phyloP scores from a whole-genome alignment of 2,329 filamentous ascomycete species.

The Cladosporium velox region DNA sequence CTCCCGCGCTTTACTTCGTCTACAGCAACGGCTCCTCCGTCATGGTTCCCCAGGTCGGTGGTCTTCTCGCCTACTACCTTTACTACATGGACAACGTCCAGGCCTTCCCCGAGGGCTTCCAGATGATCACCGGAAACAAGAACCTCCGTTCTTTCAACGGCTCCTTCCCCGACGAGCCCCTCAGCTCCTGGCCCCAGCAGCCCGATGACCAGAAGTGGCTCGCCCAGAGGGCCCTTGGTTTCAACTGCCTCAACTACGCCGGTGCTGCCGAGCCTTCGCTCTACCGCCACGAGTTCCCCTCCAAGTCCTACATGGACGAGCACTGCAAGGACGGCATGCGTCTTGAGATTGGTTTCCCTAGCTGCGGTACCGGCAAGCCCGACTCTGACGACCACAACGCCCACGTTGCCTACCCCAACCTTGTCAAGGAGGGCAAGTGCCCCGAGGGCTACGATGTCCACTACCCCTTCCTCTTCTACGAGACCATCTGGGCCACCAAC shows the following conservation, averaged over 20 bases:
- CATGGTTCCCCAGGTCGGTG: slow-evolving; percentile 72
- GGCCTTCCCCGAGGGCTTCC: slow-evolving; percentile 75
- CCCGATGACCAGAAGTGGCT: slow-evolving; percentile 71
- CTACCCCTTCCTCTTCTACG: slow-evolving; percentile 75
- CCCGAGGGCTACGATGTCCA: slow-evolving; percentile 68
- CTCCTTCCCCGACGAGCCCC: slow-evolving; percentile 66
- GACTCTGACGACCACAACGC: slow-evolving; percentile 57
- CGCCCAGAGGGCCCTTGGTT: slow-evolving; percentile 79
- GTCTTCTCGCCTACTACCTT: slow-evolving; percentile 92
- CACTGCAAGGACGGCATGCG: slow-evolving; percentile 82
- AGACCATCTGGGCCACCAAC: slow-evolving; percentile 79
- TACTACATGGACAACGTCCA: slow-evolving; percentile 65
- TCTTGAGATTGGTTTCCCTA: slow-evolving; percentile 83
- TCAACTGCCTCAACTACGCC: slow-evolving; percentile 90
- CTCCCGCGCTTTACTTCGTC: slow-evolving; percentile 75
- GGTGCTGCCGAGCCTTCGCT: slow-evolving; percentile 69
- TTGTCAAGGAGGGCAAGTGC: slow-evolving; percentile 75
- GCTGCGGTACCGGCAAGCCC: slow-evolving; percentile 78
- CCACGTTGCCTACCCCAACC: slow-evolving; percentile 76
- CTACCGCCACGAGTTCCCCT: slow-evolving; percentile 77
- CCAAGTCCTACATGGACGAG: slow-evolving; percentile 75
- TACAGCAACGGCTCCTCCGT: slow-evolving; percentile 67
- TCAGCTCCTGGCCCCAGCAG: slow-evolving; percentile 68
- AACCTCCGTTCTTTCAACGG: slow-evolving; percentile 68
- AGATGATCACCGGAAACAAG: slow-evolving; percentile 78